Conservation (phyloP, 495 filamentous ascomycete genomes). For the Aeminium ludgeri region DNA sequence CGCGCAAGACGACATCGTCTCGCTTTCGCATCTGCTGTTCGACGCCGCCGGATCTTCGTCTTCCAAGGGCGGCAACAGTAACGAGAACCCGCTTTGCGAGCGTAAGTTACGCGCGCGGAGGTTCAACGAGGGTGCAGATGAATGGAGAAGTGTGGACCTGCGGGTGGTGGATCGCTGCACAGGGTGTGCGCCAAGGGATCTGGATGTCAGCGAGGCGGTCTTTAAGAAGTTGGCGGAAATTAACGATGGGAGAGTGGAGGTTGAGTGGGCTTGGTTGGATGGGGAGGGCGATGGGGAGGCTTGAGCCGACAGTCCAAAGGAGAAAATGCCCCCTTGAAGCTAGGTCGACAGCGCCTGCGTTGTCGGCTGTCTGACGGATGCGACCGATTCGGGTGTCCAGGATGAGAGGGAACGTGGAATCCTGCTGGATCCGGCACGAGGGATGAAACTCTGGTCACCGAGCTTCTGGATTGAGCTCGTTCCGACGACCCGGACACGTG, state of each 20-base stretch:
- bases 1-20: constrained; percentile 40
- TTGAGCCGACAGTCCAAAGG: constrained; percentile 8
- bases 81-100: constrained; percentile 55
- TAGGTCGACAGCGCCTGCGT: too few relatives aligned
- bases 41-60: constrained; percentile 32
- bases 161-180: constrained; percentile 61
- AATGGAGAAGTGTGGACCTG: constrained; percentile 39
- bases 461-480: too few relatives aligned
- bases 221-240: constrained; percentile 44
- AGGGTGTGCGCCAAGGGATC: constrained; percentile 44
- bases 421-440: background rate
- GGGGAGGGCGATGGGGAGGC: too few relatives aligned
- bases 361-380: too few relatives aligned
- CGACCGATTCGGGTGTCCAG: too few relatives aligned
- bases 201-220: constrained; percentile 46
- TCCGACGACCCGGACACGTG: too few relatives aligned
- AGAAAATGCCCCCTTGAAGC: background rate
- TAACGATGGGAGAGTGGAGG: constrained; percentile 38
- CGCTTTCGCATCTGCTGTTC: constrained; percentile 49
- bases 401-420: too few relatives aligned
- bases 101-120: constrained; percentile 40
- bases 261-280: constrained; percentile 53
- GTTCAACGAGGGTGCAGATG: constrained; percentile 25
- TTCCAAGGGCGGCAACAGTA: constrained; percentile 30
- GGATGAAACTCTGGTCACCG: background rate